Base-by-base conservation (phyloP, 805 yeast genomes). In the Zygoascus flipseniorum region DNA sequence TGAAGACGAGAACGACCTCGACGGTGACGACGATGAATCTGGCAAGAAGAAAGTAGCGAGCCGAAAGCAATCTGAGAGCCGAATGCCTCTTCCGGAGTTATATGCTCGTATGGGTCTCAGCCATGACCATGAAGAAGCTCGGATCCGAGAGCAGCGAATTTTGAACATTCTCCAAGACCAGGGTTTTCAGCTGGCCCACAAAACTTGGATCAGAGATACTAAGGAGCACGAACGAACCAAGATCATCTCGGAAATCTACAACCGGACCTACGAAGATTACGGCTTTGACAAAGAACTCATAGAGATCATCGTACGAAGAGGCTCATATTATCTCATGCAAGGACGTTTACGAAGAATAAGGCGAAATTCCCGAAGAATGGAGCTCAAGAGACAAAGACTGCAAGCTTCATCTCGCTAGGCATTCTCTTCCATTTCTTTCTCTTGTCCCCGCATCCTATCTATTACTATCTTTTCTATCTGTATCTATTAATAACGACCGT, bases 161-260 rank as follows among this genome's bases (percentile, higher is more conserved):
- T 62, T 72, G 54, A 68, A 65, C 9, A 68, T 69, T n/a, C 60
- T 70, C 20, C 57, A 58, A 41, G 80, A 77, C 18, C 74, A 87
- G 51, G 82, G 85, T 4, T 88, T 86, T 67, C 81, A 83, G 31
- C 66, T 89, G 31, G 96, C 96, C 5, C 77, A 80, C 57, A 79
- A 80, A 62, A 86, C 95, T 0, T 89, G 96, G 96, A 82, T 86
- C 44, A 75, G 95, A 57, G 96, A 85, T 62, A 85, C 93, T 0
- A 73, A 78, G 1, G 76, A 74, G 51, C 69, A 67, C 4, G 77
- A 78, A 56, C 73, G 96, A 43, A 65, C 65, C 10, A 60, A 66
- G 5, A 68, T 82, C 45, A 69, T 86, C 26, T 72, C 73, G 26
- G 69, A 74, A 50, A 72, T 89, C 48, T 71, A 76, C 60, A 60